phyloP scores from a whole-genome alignment of 305 asterid species.

The Nicotiana rustica region DNA sequence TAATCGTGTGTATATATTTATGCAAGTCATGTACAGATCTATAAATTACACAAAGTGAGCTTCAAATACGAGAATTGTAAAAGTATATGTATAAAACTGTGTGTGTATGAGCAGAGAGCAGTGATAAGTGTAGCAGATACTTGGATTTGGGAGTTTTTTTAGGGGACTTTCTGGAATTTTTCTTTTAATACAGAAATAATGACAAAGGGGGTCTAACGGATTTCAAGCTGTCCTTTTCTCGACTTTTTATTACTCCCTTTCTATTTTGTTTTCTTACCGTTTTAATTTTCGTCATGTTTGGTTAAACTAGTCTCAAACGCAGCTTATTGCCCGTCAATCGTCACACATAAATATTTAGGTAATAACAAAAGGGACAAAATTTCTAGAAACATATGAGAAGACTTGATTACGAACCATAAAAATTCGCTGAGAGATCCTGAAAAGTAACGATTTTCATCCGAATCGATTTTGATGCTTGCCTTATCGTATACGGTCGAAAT shows the following conservation, averaged over 20 bases:
- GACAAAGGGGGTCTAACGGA: constrained; percentile 19
- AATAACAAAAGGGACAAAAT: too few relatives aligned
- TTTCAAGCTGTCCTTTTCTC: constrained; percentile 23
- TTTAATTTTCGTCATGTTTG: neutral
- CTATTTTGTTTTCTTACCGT: neutral
- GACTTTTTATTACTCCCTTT: neutral
- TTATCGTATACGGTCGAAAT: too few relatives aligned
- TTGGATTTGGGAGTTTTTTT: neutral
- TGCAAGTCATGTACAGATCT: constrained; percentile 31
- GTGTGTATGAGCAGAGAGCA: neutral
- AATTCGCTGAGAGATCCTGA: too few relatives aligned
- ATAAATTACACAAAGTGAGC: constrained; percentile 22
- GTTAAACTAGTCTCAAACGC: too few relatives aligned
- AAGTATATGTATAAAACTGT: neutral
- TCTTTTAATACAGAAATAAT: neutral
- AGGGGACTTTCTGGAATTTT: neutral
- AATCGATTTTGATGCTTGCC: too few relatives aligned
- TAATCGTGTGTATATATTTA: neutral
- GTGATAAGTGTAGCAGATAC: neutral
- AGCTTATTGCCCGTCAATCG: too few relatives aligned
- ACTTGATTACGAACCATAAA: too few relatives aligned
- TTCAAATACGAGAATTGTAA: neutral
- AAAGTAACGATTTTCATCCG: too few relatives aligned
- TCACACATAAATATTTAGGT: too few relatives aligned
- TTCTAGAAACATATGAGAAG: too few relatives aligned